These are phyloP conservation scores for Pseudogymnoascus verrucosus DNA, from an alignment of 2,329 filamentous ascomycete genomes.

Conservation along the genomic window DNA sequence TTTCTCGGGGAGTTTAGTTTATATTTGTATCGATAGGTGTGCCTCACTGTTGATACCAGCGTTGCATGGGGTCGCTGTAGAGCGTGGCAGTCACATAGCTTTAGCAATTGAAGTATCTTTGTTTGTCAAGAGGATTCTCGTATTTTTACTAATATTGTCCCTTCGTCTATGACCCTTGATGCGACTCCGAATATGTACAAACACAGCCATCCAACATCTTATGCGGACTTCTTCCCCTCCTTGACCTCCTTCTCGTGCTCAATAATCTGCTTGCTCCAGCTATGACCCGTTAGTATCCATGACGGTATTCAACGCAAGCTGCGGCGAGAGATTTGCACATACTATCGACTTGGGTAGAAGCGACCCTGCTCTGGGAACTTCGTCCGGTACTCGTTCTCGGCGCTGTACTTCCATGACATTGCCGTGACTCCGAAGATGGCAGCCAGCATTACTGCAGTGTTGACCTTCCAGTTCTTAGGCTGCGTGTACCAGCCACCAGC, in stretches of 20 bases:
- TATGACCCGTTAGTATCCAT: constrained; percentile 30
- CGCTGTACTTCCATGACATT: constrained; percentile 63
- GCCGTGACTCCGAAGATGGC: constrained; percentile 62
- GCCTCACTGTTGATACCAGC: neutral
- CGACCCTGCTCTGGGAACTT: constrained; percentile 68
- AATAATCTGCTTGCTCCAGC: constrained; percentile 65
- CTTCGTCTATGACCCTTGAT: constrained; percentile 5
- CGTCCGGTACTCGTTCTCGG: constrained; percentile 63
- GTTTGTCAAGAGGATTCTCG: constrained; percentile 8
- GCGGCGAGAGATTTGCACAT: constrained; percentile 33
- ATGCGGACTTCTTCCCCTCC: constrained; percentile 26
- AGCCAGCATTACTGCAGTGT: constrained; percentile 70
- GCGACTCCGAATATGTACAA: constrained; percentile 11
- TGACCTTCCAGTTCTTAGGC: constrained; percentile 88
- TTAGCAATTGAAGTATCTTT: constrained; percentile 9
- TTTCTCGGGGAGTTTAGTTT: neutral
- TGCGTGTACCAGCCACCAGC: constrained; percentile 96
- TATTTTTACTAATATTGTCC: constrained; percentile 7
- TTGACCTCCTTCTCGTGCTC: constrained; percentile 54
- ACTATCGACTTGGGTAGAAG: constrained; percentile 83
- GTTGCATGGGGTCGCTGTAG: constrained; percentile 2
- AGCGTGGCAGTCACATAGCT: constrained; percentile 3
- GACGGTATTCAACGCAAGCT: neutral
- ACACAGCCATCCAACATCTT: neutral
- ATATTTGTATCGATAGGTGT: constrained; percentile 7